phyloP scores from a whole-genome alignment of 495 filamentous ascomycete species.

The Penicillium lagena region DNA sequence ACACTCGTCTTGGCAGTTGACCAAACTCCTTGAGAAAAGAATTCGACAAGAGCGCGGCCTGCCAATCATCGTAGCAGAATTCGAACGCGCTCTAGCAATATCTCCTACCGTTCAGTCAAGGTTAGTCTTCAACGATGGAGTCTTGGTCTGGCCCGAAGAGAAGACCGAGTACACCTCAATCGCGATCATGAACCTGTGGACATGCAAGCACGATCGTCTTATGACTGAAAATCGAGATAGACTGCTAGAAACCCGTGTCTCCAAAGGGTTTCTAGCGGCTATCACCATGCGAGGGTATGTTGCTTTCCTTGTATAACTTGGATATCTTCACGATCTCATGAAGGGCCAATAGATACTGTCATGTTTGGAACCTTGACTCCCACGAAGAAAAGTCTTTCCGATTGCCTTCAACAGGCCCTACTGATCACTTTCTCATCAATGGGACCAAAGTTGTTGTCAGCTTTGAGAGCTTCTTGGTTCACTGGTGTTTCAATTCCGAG shows the following conservation, averaged over 20 bases:
- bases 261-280: slow-evolving; percentile 16
- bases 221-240: slow-evolving; percentile 25
- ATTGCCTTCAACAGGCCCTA: slow-evolving; percentile 7
- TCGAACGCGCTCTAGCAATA: not conserved
- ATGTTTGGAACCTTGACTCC: slow-evolving; percentile 23
- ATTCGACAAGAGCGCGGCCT: slow-evolving; percentile 14
- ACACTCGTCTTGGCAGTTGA: slow-evolving; percentile 2
- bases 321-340: too few relatives aligned
- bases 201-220: not conserved
- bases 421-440: slow-evolving; percentile 4
- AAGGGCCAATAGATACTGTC: slow-evolving; percentile 12
- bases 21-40: slow-evolving; percentile 12
- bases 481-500: slow-evolving; percentile 16
- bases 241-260: slow-evolving; percentile 11
- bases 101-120: not conserved
- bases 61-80: slow-evolving; percentile 1
- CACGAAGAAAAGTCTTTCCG: slow-evolving; percentile 15
- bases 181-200: slow-evolving; percentile 11
- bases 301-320: too few relatives aligned
- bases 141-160: slow-evolving; percentile 15
- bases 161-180: slow-evolving; percentile 1
- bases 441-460: slow-evolving; percentile 15
- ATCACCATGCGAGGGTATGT: slow-evolving; percentile 21
- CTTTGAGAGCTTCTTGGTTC: slow-evolving; percentile 8
- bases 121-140: slow-evolving; percentile 17